Evolutionary conservation across 805 yeast genomes (phyloP).

Genomic region (Yarrowia deformans): DNA sequence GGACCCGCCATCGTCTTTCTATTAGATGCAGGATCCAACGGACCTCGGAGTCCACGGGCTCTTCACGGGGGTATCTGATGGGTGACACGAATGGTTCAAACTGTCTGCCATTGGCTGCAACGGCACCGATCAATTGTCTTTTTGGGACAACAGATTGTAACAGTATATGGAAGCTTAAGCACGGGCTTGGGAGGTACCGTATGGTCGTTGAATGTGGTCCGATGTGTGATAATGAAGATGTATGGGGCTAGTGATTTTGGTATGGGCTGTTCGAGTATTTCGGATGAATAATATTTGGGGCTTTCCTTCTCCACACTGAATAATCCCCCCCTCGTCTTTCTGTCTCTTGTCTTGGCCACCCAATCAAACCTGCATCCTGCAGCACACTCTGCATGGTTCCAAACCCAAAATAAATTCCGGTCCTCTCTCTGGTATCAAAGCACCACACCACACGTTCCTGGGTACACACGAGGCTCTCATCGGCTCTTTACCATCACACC

Average conservation of each 20-base stretch:
- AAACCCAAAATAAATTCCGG: conserved; percentile 26
- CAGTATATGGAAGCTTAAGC: conserved; percentile 9
- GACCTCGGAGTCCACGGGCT: not conserved
- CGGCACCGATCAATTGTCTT: conserved; percentile 14
- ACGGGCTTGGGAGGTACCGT: not conserved
- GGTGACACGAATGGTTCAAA: not conserved
- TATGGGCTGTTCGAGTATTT: too few relatives aligned
- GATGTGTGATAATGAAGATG: too few relatives aligned
- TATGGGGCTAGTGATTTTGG: too few relatives aligned
- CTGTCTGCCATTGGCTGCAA: not conserved
- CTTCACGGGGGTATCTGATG: not conserved
- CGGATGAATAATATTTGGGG: not conserved
- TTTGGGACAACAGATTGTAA: conserved; percentile 5
- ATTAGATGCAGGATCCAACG: too few relatives aligned
- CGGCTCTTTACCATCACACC: conserved; percentile 11
- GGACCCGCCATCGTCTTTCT: not conserved
- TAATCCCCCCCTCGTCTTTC: not conserved
- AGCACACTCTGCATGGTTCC: conserved; percentile 20
- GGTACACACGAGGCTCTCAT: not conserved
- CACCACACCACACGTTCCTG: not conserved
- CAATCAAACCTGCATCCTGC: conserved; percentile 31
- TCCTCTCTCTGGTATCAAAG: not conserved
- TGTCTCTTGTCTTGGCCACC: conserved; percentile 1
- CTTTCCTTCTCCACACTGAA: not conserved
- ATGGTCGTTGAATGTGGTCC: not conserved